Evolutionary conservation across 1,284 basidiomycete species (phyloP).

Genomic region (Ceratobasidium sp.): DNA sequence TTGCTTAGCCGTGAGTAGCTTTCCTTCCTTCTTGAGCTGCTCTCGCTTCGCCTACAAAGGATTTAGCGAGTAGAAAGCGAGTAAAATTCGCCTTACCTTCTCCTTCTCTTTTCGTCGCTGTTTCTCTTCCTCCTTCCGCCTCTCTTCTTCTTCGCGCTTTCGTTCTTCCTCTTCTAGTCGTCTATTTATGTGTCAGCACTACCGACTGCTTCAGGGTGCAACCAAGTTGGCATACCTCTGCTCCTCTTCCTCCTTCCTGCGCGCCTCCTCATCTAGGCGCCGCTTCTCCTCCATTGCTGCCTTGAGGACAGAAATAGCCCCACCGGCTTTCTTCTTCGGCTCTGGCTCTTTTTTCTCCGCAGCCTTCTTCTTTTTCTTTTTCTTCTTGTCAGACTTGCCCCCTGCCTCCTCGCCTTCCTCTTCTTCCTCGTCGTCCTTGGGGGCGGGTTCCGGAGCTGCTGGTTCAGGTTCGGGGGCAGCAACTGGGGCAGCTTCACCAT

Average conservation of each 20-base stretch:
- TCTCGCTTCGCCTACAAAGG: conserved; percentile 80
- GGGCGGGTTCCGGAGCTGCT: conserved; percentile 54
- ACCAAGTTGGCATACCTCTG: conserved; percentile 54
- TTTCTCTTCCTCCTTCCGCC: conserved; percentile 84
- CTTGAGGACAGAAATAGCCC: conserved; percentile 75
- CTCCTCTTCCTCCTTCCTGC: conserved; percentile 79
- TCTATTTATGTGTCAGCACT: conserved; percentile 51
- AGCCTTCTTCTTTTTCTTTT: conserved; percentile 91
- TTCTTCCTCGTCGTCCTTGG: conserved; percentile 54
- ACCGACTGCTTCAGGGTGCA: not conserved
- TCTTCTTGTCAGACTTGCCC: conserved; percentile 76
- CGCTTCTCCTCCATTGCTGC: conserved; percentile 93
- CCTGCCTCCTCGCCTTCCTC: conserved; percentile 71
- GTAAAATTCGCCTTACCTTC: conserved; percentile 69
- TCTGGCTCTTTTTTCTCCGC: conserved; percentile 79
- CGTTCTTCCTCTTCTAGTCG: conserved; percentile 90
- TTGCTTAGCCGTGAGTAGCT: conserved; percentile 93
- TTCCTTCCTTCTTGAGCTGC: conserved; percentile 89
- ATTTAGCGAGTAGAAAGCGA: conserved; percentile 35
- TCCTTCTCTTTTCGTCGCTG: conserved; percentile 90
- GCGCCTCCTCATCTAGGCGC: conserved; percentile 82
- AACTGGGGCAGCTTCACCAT: conserved; percentile 52
- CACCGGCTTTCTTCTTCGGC: conserved; percentile 76
- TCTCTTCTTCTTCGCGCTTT: conserved; percentile 81
- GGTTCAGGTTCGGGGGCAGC: conserved; percentile 53